Conservation (phyloP, 1,284 basidiomycete genomes). For the Irpex sp. region DNA sequence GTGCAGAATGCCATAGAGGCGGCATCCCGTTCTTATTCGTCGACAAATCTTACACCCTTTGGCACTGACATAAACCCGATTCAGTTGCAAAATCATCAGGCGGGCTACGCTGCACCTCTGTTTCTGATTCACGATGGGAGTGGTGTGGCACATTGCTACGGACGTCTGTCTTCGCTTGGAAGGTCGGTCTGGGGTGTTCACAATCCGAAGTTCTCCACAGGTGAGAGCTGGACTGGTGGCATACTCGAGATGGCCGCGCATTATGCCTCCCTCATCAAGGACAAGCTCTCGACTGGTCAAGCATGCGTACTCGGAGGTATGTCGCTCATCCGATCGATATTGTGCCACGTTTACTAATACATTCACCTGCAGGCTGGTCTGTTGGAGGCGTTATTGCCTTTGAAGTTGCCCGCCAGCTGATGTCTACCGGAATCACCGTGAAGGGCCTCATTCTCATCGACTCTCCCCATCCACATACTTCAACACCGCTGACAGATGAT, state of each 20-base stretch:
- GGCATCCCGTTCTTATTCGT: background rate
- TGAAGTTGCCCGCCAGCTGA: constrained; percentile 56
- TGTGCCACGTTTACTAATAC: background rate
- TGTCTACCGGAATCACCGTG: constrained; percentile 37
- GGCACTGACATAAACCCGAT: constrained; percentile 19
- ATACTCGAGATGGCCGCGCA: constrained; percentile 46
- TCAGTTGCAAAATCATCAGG: constrained; percentile 32
- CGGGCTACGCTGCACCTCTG: constrained; percentile 35
- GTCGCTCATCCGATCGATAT: constrained; percentile 10
- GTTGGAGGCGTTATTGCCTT: constrained; percentile 72
- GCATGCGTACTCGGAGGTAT: constrained; percentile 57
- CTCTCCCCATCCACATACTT: constrained; percentile 50
- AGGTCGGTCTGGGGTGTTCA: constrained; percentile 57
- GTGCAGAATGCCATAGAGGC: background rate
- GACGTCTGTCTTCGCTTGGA: constrained; percentile 41
- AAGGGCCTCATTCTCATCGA: constrained; percentile 64
- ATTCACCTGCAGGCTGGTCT: constrained; percentile 56
- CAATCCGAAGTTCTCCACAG: constrained; percentile 48
- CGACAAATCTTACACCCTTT: background rate
- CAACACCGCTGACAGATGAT: constrained; percentile 43
- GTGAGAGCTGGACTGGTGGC: constrained; percentile 43
- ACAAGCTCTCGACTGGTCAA: constrained; percentile 26
- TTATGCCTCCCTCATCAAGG: constrained; percentile 42
- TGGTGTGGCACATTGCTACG: constrained; percentile 52
- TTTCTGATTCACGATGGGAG: constrained; percentile 73